phyloP scores from a whole-genome alignment of 2,329 filamentous ascomycete species.

The Emydomyces testavorans region DNA sequence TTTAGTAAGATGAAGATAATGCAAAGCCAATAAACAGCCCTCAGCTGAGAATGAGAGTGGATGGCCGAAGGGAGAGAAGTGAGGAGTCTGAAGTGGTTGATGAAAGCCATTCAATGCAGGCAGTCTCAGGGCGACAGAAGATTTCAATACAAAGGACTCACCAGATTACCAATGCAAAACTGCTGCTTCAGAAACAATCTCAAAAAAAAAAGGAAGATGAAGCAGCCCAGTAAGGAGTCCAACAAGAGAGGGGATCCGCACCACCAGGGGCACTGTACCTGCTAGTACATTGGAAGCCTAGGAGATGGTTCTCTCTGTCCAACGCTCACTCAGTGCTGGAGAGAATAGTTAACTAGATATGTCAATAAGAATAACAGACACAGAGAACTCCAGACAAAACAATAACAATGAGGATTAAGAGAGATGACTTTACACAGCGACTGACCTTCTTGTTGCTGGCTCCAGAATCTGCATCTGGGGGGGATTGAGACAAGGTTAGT shows the following conservation, averaged over 20 bases:
- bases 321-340: not conserved
- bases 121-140: not conserved
- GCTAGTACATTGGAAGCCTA: not conserved
- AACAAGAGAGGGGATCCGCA: too few relatives aligned
- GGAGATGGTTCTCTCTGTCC: not conserved
- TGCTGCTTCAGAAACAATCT: not conserved
- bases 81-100: not conserved
- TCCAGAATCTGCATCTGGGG: conserved; percentile 7
- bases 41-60: not conserved
- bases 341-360: too few relatives aligned
- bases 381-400: too few relatives aligned
- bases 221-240: not conserved
- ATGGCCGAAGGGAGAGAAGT: not conserved
- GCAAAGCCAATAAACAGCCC: not conserved
- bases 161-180: not conserved
- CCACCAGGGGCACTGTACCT: too few relatives aligned
- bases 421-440: not conserved
- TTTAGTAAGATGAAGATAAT: not conserved
- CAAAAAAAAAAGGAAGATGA: not conserved
- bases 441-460: conserved; percentile 2
- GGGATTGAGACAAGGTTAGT: conserved; percentile 7
- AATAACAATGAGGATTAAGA: too few relatives aligned
- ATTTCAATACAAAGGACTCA: not conserved
- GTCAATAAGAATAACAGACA: too few relatives aligned
- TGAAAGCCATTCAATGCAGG: not conserved